Evolutionary conservation across 106 monocot genomes (phyloP), one percentile per base, ranked within the genome.

Genomic region (Dendrobium catenatum): DNA sequence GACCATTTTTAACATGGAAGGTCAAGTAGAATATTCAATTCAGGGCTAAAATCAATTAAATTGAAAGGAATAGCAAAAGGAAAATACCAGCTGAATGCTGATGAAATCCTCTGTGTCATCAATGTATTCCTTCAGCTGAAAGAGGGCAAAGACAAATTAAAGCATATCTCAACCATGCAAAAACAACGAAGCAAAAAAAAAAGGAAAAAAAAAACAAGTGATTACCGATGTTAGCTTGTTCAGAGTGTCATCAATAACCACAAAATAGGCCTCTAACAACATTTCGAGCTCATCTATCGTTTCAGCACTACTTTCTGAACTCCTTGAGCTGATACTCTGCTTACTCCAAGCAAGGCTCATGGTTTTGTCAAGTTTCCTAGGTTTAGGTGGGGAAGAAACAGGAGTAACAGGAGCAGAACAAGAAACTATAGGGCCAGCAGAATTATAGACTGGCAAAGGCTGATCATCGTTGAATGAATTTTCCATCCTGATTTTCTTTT

Each of bases 41-140:
- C n/a, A 44, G 20, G n/a, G 6, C 20, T 51, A 47, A 11, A 18
- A 76, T 76, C 46, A 44, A 66, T 20, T 11, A 66, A 8, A 66
- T 22, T 4, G 22, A 24, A 8, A 66, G 64, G 7, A 20, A 66
- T 58, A 16, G 58, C 18, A 82, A 20, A 73, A 79, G 67, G 67
- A 41, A 76, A 31, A 59, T 89, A 92, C 91, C 87, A 92, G 85
- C 78, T 89, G 83, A 78, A 92, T 92, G 87, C 89, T 92, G 76
- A 92, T 92, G 78, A 92, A 92, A 86, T 92, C 91, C 51, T 92
- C 91, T 19, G 91, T 92, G 83, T 92, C 91, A 84, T 92, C 91
- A 41, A 92, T 92, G 76, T 92, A 92, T 76, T 92, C 91, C 85
- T 92, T 92, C 78, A 92, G 81, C 91, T 92, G 85, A 64, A 85